Evolutionary conservation across 225 moss, liverwort and hornwort species (phyloP).

Genomic region (Pseudoscleropodium purum): DNA sequence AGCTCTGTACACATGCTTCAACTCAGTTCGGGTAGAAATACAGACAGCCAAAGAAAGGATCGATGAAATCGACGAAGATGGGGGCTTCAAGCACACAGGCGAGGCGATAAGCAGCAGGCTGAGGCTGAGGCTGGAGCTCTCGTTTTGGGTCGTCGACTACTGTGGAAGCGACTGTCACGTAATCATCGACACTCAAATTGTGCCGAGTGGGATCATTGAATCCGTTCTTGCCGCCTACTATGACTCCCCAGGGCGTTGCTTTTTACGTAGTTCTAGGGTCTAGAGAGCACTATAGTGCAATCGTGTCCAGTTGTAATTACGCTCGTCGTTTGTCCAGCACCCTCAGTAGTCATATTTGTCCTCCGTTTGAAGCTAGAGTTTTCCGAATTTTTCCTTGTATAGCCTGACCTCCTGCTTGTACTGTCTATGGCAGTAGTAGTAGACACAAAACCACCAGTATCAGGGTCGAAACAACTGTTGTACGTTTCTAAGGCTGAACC

Average conservation of each 20-base stretch:
- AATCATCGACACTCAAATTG: neutral
- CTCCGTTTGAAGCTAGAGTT: neutral
- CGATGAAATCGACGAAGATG: neutral
- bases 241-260: neutral
- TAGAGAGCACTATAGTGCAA: neutral
- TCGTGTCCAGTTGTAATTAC: neutral
- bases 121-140: neutral
- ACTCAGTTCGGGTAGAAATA: neutral
- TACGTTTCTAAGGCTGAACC: neutral
- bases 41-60: neutral
- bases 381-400: neutral
- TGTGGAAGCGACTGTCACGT: neutral
- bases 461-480: neutral
- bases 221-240: neutral
- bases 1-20: neutral
- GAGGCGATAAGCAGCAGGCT: neutral
- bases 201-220: neutral
- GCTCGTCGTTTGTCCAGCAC: neutral
- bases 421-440: neutral
- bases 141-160: neutral
- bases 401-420: neutral
- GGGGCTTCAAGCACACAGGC: neutral
- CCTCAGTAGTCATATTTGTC: neutral
- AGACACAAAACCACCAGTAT: neutral
- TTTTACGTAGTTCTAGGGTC: neutral